phyloP scores from a whole-genome alignment of 1,284 basidiomycete genomes.

The Peniophora sp. region DNA sequence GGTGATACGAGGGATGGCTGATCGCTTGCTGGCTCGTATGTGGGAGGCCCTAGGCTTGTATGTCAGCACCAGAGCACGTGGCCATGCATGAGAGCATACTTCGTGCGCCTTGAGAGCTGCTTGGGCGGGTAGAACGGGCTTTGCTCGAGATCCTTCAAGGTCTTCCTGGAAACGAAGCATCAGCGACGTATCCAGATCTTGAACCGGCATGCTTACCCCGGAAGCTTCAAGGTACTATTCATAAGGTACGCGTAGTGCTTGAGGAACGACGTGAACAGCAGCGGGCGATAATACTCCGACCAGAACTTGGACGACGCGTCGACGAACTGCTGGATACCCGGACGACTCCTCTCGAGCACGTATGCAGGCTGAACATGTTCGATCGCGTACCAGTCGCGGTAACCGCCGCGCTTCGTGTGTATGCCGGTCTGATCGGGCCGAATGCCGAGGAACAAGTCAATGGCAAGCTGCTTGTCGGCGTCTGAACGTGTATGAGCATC shows the following conservation, averaged over 20 bases:
- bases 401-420: constrained; percentile 50
- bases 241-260: constrained; percentile 85
- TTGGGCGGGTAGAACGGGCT: constrained; percentile 68
- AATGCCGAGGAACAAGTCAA: constrained; percentile 93
- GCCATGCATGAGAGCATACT: constrained; percentile 27
- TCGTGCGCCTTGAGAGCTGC: constrained; percentile 32
- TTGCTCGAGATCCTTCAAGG: constrained; percentile 52
- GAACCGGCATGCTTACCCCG: constrained; percentile 70
- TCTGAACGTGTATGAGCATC: constrained; percentile 36
- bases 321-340: constrained; percentile 50
- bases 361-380: constrained; percentile 63
- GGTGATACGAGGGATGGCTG: too few relatives aligned
- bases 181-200: too few relatives aligned
- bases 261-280: constrained; percentile 72
- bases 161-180: constrained; percentile 45
- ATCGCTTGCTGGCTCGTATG: too few relatives aligned
- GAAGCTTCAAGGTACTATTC: constrained; percentile 78
- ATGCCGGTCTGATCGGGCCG: constrained; percentile 45
- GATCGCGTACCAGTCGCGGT: constrained; percentile 78
- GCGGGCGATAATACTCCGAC: constrained; percentile 87
- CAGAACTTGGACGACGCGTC: constrained; percentile 67
- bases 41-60: not conserved
- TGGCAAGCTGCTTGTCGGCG: constrained; percentile 96
- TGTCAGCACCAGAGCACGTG: too few relatives aligned
- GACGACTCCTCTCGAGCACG: constrained; percentile 45